These are phyloP conservation scores for Colletotrichum kahawae DNA, from an alignment of 2,329 filamentous ascomycete genomes.

Conservation along the genomic window DNA sequence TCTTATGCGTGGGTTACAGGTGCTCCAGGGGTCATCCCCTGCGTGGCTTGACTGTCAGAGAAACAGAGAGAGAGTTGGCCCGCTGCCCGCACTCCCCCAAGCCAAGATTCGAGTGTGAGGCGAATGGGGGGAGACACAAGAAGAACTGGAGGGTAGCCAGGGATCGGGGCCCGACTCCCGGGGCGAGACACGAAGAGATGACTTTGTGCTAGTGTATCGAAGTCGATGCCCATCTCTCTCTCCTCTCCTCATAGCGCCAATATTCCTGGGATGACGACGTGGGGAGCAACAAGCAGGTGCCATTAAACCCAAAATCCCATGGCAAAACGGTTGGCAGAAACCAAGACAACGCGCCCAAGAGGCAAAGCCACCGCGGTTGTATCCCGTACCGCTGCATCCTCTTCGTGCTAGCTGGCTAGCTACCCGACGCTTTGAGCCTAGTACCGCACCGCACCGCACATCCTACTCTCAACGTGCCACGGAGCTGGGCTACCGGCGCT, in stretches of 20 bases:
- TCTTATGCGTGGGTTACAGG: slow-evolving; percentile 7
- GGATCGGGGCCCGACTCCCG: neutral
- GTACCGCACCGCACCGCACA: neutral
- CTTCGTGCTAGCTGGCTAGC: neutral
- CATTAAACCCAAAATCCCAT: slow-evolving; percentile 9
- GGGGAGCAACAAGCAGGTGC: neutral
- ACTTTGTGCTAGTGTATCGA: slow-evolving; percentile 14
- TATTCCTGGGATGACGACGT: slow-evolving; percentile 5
- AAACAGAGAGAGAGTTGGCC: neutral
- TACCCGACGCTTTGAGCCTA: slow-evolving; percentile 17
- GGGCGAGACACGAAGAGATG: slow-evolving; percentile 1
- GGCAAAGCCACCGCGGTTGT: neutral
- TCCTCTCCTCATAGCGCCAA: neutral
- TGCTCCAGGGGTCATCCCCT: slow-evolving; percentile 8
- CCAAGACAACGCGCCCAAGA: neutral
- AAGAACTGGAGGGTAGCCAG: neutral
- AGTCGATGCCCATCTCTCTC: neutral
- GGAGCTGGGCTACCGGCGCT: neutral
- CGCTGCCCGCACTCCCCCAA: slow-evolving; percentile 17
- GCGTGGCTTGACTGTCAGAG: slow-evolving; percentile 10
- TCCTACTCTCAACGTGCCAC: neutral
- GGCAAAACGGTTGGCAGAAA: slow-evolving; percentile 6
- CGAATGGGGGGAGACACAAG: neutral
- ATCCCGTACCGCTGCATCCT: neutral
- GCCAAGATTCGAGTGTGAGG: neutral